These are phyloP conservation scores for Xylaria cubensis DNA, from an alignment of 495 filamentous ascomycete species.

Conservation along the genomic window DNA sequence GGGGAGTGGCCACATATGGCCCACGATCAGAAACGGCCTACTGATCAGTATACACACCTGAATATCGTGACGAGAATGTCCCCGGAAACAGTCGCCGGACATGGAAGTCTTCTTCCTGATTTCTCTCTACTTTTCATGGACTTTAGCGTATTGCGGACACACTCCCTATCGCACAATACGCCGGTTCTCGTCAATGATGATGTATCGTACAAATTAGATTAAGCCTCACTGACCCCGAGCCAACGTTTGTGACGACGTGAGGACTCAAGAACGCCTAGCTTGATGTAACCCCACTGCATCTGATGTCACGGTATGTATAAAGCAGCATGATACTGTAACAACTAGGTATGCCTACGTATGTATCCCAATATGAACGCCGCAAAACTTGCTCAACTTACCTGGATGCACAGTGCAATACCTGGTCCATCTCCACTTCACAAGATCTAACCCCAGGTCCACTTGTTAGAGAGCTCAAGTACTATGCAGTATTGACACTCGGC, in stretches of 20 bases:
- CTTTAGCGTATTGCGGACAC: background rate
- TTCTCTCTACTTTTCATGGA: background rate
- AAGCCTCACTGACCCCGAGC: slow-evolving; percentile 16
- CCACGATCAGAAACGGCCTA: background rate
- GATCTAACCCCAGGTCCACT: slow-evolving; percentile 29
- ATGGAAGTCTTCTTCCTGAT: background rate
- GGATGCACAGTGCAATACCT: background rate
- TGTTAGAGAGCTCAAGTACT: background rate
- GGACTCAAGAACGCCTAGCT: slow-evolving; percentile 19
- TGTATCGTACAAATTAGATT: slow-evolving; percentile 11
- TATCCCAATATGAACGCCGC: background rate
- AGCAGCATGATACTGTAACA: slow-evolving; percentile 3
- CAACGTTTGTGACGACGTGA: background rate
- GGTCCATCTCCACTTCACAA: background rate
- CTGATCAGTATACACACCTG: background rate
- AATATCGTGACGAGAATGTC: background rate
- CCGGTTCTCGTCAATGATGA: background rate
- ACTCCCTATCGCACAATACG: background rate
- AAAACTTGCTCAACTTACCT: background rate
- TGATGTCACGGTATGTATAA: background rate
- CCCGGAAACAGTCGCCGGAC: no score
- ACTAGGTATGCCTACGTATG: no score
- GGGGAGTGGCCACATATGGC: background rate
- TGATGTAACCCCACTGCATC: slow-evolving; percentile 14
- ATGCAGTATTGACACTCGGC: slow-evolving; percentile 7